phyloP scores from a whole-genome alignment of 768 basidiomycete genomes.

The Omphalotus guepiniiformis region DNA sequence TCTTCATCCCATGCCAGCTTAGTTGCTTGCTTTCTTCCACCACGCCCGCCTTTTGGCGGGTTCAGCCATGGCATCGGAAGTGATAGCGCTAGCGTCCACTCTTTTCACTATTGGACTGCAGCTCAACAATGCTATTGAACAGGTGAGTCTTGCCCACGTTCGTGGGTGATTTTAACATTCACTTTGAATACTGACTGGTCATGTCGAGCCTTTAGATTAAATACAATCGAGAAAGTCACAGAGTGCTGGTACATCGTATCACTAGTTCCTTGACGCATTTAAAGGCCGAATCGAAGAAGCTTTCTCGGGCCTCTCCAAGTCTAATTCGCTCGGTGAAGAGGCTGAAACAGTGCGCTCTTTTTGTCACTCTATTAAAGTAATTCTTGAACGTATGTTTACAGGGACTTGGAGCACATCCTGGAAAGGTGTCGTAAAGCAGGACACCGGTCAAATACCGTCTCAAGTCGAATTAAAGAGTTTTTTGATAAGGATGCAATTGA shows the following conservation, averaged over 20 bases:
- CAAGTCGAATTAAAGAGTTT: background rate
- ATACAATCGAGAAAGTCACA: slow-evolving; percentile 5
- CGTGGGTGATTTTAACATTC: too few relatives aligned
- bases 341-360: background rate
- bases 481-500: slow-evolving; percentile 5
- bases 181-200: background rate
- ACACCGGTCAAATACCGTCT: background rate
- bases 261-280: slow-evolving; percentile 7
- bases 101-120: slow-evolving; percentile 3
- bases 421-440: background rate
- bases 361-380: background rate
- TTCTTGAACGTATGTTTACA: background rate
- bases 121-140: background rate
- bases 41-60: slow-evolving; percentile 1
- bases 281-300: slow-evolving; percentile 2
- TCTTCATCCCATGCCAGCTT: too few relatives aligned
- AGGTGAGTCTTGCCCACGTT: background rate
- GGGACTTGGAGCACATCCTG: background rate
- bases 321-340: background rate
- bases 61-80: background rate
- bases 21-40: too few relatives aligned
- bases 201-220: slow-evolving; percentile 1
- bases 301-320: slow-evolving; percentile 1
- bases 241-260: slow-evolving; percentile 6
- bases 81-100: slow-evolving; percentile 2